These are phyloP conservation scores for Penicillium palitans DNA, from an alignment of 2,329 filamentous ascomycete species.

Conservation along the genomic window DNA sequence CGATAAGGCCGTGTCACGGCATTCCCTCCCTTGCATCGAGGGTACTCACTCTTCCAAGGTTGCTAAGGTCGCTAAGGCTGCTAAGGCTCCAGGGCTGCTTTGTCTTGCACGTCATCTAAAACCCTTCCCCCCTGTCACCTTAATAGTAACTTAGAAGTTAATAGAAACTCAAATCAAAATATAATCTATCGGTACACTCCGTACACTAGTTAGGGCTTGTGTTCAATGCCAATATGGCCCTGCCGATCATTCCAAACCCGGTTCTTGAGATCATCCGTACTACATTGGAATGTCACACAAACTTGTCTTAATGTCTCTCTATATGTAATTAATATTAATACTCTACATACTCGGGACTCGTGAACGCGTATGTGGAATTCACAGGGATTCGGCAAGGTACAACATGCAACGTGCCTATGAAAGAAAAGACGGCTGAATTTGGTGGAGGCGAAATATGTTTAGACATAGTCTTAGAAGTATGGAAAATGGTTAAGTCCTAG, in stretches of 20 bases:
- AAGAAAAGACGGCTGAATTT: neutral
- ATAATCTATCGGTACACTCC: neutral
- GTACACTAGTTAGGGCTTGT: neutral
- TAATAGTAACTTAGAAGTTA: neutral
- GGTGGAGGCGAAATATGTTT: slow-evolving; percentile 1
- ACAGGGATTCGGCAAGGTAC: neutral
- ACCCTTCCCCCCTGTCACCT: slow-evolving; percentile 6
- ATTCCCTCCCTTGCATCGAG: slow-evolving; percentile 21
- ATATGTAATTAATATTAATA: neutral
- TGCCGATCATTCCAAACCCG: slow-evolving; percentile 10
- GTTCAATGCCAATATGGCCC: slow-evolving; percentile 3
- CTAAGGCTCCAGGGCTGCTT: neutral
- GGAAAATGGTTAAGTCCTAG: neutral
- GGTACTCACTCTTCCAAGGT: neutral
- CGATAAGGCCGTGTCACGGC: slow-evolving; percentile 3
- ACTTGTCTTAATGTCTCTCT: neutral
- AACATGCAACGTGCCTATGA: neutral
- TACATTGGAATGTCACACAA: slow-evolving; percentile 9
- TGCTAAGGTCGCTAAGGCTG: neutral
- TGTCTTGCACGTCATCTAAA: slow-evolving; percentile 20
- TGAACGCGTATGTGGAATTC: slow-evolving; percentile 2
- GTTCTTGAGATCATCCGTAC: neutral
- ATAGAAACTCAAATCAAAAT: neutral
- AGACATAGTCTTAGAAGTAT: neutral
- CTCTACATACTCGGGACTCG: neutral